Base-by-base conservation (phyloP, 2,329 filamentous ascomycete genomes). In the Claviceps monticola region DNA sequence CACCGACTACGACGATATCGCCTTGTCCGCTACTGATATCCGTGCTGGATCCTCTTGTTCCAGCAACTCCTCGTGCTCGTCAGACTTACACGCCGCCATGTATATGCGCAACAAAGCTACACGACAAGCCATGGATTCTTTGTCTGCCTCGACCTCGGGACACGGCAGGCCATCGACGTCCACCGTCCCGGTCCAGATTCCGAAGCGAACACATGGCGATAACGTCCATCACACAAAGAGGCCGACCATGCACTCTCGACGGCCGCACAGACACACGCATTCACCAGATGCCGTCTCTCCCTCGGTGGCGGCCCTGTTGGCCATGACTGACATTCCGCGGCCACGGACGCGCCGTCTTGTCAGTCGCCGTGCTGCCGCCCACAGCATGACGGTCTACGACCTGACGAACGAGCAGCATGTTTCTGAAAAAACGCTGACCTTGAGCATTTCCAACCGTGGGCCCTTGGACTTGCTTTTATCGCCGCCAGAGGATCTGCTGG, bases 381-480 rank as follows among this genome's bases (percentile, higher is more conserved):
- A 79, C 53, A 75, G 75, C 29, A 34, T 34, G 29, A 34, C 29
- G 6, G 74, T 80, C 48, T 9, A 34, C 29, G 29, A 34, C 29
- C 9, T 34, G 9, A 71, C 80, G 14, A 70, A 72, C 56, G 71
- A 74, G 49, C 74, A 74, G 13, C 72, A 74, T 46, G 72, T 75
- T 9, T 76, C 72, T 7, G 78, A 80, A 59, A 81, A 83, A 63
- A 74, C 80, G 51, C 64, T 81, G 5, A 79, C 76, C 59, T 64
- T 82, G 5, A 79, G 76, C 59, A 66, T 75, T 53, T 73, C 71
- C 43, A 72, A 72, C 57, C 74, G 70, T 54, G 75, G 71, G 51
- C 79, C 79, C 0, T 62, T 83, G 57, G 79, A 83, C 52, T 63
- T 83, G 53, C 68, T 84, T 5, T 67, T 83, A 5, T 78, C 75